Conservation (phyloP, 2,329 filamentous ascomycete genomes). For the Apiospora aurea region DNA sequence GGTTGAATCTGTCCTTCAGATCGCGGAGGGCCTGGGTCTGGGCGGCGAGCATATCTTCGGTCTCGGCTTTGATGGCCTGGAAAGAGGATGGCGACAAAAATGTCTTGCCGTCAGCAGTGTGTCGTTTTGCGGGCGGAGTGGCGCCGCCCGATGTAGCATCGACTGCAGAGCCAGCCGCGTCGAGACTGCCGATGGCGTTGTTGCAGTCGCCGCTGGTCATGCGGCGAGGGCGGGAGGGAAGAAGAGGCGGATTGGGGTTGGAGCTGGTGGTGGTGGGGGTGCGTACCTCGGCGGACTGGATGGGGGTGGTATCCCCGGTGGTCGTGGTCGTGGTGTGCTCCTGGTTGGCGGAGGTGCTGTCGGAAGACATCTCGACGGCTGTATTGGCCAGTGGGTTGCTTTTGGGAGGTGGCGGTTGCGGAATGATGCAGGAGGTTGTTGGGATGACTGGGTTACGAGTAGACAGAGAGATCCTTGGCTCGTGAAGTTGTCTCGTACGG, state of each 20-base stretch:
- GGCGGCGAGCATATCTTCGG: too few relatives aligned
- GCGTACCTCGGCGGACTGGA: constrained; percentile 10
- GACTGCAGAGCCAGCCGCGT: too few relatives aligned
- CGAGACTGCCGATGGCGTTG: too few relatives aligned
- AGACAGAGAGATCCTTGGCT: not conserved
- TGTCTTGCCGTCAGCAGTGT: not conserved
- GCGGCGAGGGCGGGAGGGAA: not conserved
- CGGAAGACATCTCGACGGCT: constrained; percentile 1
- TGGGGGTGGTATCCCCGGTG: not conserved
- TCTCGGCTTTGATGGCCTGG: not conserved
- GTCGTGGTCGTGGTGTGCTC: not conserved
- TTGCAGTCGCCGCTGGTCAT: not conserved
- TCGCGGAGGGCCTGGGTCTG: too few relatives aligned
- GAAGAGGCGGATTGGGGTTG: not conserved
- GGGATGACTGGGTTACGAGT: not conserved
- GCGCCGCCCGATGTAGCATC: too few relatives aligned
- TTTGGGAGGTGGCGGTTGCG: not conserved
- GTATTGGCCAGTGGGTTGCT: not conserved
- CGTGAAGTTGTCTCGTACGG: not conserved
- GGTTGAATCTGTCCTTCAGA: too few relatives aligned
- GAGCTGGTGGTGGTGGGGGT: not conserved
- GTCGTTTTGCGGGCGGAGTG: too few relatives aligned
- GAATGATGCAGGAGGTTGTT: not conserved
- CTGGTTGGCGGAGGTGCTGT: too few relatives aligned
- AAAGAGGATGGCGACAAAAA: not conserved